These are phyloP conservation scores for Jackrogersella multiformis DNA, from an alignment of 495 filamentous ascomycete genomes.

Conservation along the genomic window DNA sequence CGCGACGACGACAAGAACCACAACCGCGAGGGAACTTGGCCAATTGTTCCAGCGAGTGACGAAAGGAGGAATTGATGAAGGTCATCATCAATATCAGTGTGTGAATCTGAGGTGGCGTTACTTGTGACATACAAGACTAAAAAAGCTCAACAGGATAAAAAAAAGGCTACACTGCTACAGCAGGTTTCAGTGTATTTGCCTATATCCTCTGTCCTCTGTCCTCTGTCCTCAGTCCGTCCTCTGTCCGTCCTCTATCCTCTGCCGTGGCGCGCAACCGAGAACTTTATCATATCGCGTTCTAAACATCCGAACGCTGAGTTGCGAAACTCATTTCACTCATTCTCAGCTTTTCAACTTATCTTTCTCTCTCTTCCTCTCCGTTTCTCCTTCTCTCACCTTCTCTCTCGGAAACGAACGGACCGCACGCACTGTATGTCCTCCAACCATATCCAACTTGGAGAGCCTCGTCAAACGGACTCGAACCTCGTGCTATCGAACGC, in stretches of 20 bases:
- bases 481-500: slow-evolving; percentile 9
- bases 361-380: background rate
- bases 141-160: too few relatives aligned
- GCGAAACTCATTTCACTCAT: too few relatives aligned
- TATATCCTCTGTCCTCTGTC: background rate
- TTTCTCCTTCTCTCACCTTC: slow-evolving; percentile 1
- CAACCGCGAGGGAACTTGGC: background rate
- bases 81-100: background rate
- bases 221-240: background rate
- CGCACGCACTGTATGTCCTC: slow-evolving; percentile 22
- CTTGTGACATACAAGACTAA: too few relatives aligned
- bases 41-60: slow-evolving; percentile 25
- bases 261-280: slow-evolving; percentile 9
- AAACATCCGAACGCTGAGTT: background rate
- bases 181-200: too few relatives aligned
- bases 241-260: background rate
- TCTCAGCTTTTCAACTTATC: too few relatives aligned
- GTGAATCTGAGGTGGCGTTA: background rate
- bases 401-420: background rate
- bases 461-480: slow-evolving; percentile 21
- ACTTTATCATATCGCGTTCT: slow-evolving; percentile 8
- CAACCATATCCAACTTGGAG: slow-evolving; percentile 8
- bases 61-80: slow-evolving; percentile 12
- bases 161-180: too few relatives aligned
- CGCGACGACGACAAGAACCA: slow-evolving; percentile 26